Base-by-base conservation (phyloP, 108 stramenopile genomes). In the Cylindrotheca fusiformis region DNA sequence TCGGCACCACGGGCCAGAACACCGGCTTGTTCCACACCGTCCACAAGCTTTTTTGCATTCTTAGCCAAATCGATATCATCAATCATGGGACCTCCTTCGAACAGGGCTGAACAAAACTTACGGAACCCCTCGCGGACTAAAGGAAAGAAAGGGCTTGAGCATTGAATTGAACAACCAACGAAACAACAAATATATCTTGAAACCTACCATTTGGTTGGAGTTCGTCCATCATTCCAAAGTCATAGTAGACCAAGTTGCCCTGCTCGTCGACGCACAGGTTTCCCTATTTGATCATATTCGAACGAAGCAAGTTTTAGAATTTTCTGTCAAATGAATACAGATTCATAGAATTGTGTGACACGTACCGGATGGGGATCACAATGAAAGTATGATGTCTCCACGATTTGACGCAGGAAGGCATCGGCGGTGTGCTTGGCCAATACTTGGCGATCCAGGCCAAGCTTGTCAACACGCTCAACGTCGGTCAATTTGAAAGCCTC, bases 141-240 rank as follows among this genome's bases (percentile, higher is more conserved):
- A 8, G 88, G 88, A 26, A 30, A n/a, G n/a, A n/a, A n/a, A n/a
- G n/a, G n/a, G n/a, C n/a, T n/a, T n/a, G n/a, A n/a, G n/a, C n/a
- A n/a, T n/a, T n/a, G n/a, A n/a, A n/a, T n/a, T n/a, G n/a, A n/a
- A n/a, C n/a, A n/a, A n/a, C n/a, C n/a, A n/a, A n/a, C n/a, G n/a
- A n/a, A n/a, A n/a, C n/a, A n/a, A n/a, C n/a, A n/a, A n/a, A n/a
- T 10, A 14, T 17, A 17, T 45, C 44, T 45, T 45, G 14, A 45
- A 14, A 10, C 17, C 44, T 45, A 45, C 17, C 44, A 19, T 22
- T 19, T 26, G 67, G 57, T 49, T 85, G 86, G 17, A 97, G 71
- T 56, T 96, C 95, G 62, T 97, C 95, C 95, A 96, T 96, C 95
- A 97, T 94, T 28, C 95, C 97, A 58, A 94, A 98, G 65, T 98